phyloP scores from a whole-genome alignment of 2,329 filamentous ascomycete genomes.

The Pleoardoris graminearum region DNA sequence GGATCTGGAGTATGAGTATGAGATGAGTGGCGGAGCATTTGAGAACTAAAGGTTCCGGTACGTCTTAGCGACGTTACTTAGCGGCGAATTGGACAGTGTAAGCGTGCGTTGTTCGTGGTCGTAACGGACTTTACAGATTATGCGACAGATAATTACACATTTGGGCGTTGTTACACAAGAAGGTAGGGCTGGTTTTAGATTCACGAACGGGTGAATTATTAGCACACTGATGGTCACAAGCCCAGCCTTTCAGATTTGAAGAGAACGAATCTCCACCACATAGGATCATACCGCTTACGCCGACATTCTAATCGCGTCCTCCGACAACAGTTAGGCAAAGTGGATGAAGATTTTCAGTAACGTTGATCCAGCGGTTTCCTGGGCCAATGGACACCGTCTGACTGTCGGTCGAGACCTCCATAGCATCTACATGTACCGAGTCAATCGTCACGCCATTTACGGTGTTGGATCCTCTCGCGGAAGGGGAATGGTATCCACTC shows the following conservation, averaged over 20 bases:
- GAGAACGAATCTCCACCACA: constrained; percentile 42
- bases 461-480: constrained; percentile 48
- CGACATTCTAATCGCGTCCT: constrained; percentile 21
- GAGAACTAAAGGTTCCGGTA: constrained; percentile 12
- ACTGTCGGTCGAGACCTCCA: constrained; percentile 30
- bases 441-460: constrained; percentile 50
- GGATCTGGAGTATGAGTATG: constrained; percentile 53
- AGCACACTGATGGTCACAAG: too few species aligned
- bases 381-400: constrained; percentile 34
- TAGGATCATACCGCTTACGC: neutral
- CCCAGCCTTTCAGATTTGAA: constrained; percentile 29
- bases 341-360: constrained; percentile 36
- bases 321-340: constrained; percentile 35
- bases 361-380: constrained; percentile 43
- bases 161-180: too few species aligned
- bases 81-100: too few species aligned
- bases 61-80: too few species aligned
- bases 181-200: too few species aligned
- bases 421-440: constrained; percentile 38
- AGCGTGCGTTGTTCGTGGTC: too few species aligned
- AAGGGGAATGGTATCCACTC: constrained; percentile 50
- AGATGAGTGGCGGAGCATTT: constrained; percentile 32
- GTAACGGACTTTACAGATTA: too few species aligned
- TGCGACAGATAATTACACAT: too few species aligned
- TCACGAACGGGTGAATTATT: too few species aligned